Evolutionary conservation across 2,329 filamentous ascomycete species (phyloP), one percentile per base, ranked within the genome.

Genomic region (Curvularia hawaiiensis): DNA sequence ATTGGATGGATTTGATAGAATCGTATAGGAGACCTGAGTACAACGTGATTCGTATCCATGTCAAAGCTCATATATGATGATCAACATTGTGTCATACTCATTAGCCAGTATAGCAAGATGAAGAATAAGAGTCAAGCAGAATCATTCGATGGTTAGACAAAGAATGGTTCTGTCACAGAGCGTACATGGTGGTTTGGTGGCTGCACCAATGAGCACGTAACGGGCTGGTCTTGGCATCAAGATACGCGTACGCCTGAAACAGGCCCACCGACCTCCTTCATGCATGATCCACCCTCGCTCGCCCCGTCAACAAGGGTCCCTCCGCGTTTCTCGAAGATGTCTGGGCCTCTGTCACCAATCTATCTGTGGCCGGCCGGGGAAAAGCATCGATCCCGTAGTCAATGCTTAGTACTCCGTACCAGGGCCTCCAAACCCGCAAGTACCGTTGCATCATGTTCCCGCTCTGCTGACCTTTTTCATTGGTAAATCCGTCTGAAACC

Each of bases 1-100:
- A 54, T 75, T 50, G 70, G 71, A 40, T 74, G 70, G 72, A 52
- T 73, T 46, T 73, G 57, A 66, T 16, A 18, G 12, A 26, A 38
- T 47, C 20, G 20, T 20, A 24, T 24, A 41, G 12, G 22, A 16
- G 16, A 56, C 33, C 20, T n/a, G 11, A 44, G 24, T 22, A 33
- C 38, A 12, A n/a, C 10, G 18, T 40, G 50, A 22, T 24, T 16
- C 22, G 24, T 33, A 30, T 35, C 40, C 14, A 33, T 40, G 31
- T 40, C 22, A 31, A 35, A 33, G 41, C 35, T 33, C 26, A 41
- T 30, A 33, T 35, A 18, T 20, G 50, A 54, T 18, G 24, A 12
- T 39, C 51, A 50, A 41, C 9, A 12, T 4, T 44, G 41, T 44
- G 16, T 44, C 41, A 44, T 20, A 28, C 35, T 43, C 45, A 30